phyloP scores from a whole-genome alignment of 371 early-diverging fungal genomes.

The Funneliformis caledonium region DNA sequence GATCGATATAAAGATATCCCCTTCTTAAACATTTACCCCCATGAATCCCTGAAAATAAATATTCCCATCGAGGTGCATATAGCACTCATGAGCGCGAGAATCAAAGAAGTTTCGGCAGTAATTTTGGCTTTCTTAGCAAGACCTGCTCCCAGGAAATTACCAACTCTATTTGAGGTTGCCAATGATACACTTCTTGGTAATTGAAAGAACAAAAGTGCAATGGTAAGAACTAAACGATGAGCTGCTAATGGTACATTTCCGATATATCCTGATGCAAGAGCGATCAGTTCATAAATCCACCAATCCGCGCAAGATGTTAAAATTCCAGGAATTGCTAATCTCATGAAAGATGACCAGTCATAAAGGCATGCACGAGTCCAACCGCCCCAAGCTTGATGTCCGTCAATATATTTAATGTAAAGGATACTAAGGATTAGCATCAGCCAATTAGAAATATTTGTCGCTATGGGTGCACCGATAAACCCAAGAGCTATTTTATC shows the following conservation, averaged over 20 bases:
- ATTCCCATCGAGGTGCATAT: slow-evolving; percentile 50
- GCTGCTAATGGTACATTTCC: slow-evolving; percentile 83
- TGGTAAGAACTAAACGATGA: slow-evolving; percentile 81
- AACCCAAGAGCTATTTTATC: slow-evolving; percentile 69
- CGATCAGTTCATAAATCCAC: slow-evolving; percentile 76
- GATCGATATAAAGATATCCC: neutral
- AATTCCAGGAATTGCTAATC: slow-evolving; percentile 71
- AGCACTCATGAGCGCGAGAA: slow-evolving; percentile 55
- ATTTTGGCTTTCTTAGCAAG: slow-evolving; percentile 52
- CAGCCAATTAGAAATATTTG: slow-evolving; percentile 74
- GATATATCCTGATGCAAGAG: slow-evolving; percentile 78
- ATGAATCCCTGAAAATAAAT: slow-evolving; percentile 43
- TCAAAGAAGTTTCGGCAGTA: slow-evolving; percentile 54
- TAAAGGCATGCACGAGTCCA: slow-evolving; percentile 75
- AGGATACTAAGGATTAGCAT: slow-evolving; percentile 61
- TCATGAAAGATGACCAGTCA: slow-evolving; percentile 68
- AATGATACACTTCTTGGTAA: slow-evolving; percentile 74
- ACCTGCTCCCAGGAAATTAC: slow-evolving; percentile 71
- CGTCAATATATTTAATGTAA: slow-evolving; percentile 72
- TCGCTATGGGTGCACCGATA: slow-evolving; percentile 86
- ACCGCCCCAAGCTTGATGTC: slow-evolving; percentile 82
- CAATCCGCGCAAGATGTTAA: slow-evolving; percentile 80
- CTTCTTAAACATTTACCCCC: slow-evolving; percentile 39
- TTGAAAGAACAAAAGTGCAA: slow-evolving; percentile 71
- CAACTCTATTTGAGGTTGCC: slow-evolving; percentile 80